Evolutionary conservation across 108 stramenopile genomes (phyloP), one percentile per base, ranked within the genome.

Genomic region (Nitzschia putrida): DNA sequence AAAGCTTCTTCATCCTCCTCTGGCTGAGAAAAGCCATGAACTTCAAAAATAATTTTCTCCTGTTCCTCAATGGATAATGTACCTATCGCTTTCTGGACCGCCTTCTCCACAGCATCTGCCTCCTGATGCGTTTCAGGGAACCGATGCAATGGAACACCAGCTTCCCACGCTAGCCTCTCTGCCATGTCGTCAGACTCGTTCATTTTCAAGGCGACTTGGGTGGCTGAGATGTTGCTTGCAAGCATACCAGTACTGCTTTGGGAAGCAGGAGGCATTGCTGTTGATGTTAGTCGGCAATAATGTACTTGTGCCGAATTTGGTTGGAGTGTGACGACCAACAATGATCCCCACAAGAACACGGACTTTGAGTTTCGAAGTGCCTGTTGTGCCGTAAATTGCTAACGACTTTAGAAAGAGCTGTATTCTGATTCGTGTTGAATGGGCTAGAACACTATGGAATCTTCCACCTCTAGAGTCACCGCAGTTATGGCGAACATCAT

Each of bases 1-100:
- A 67, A 18, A 55, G 44, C 20, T 20, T 38, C 66, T 7, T 53
- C 52, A 21, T 67, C 66, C n/a, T 67, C 66, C 39, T 67, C 53
- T 10, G 14, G 7, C 2, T 18, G 10, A 20, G 53, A 11, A 1
- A 67, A 20, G 22, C 66, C 66, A 29, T 67, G 66, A 7, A 67
- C 29, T 25, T 67, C 66, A 3, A 39, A 42, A n/a, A 45, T 13
- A 25, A 53, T 40, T 7, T 21, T 53, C 21, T 67, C 66, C 0
- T 22, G 26, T 54, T 67, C 66, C 9, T 67, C 53, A 39, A 67
- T 24, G 8, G 66, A 29, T 14, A 67, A 26, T 22, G 25, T 42
- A 4, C 54, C 53, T 24, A 67, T 45, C 34, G 54, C 66, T 25
- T 67, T 67, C 16, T 53, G 53, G 11, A 67, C n/a, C 0, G 22